Percentiles rank a stretch among this genome's conserved stretches.
Conservation (phyloP, 192 early-diverging fungal species). For the Gigaspora rosea region DNA sequence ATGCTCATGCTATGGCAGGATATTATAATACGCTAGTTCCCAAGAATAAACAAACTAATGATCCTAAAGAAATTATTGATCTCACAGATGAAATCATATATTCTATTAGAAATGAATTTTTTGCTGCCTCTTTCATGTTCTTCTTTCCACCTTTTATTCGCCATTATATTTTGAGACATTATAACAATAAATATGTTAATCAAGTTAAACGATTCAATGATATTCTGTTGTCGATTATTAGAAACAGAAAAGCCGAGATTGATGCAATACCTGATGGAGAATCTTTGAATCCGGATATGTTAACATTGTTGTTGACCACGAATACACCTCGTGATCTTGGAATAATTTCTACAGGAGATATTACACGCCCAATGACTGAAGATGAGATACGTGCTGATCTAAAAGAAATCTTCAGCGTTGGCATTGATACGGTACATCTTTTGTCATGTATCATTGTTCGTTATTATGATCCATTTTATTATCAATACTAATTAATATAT, state of each 20-base stretch:
- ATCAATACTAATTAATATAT: background rate
- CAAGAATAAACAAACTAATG: too few species aligned
- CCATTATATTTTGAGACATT: too few species aligned
- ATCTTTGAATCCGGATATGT: background rate
- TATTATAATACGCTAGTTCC: too few species aligned
- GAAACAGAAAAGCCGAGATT: conserved; percentile 3
- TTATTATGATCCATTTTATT: background rate
- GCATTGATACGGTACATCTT: conserved; percentile 21
- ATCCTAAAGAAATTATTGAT: too few species aligned
- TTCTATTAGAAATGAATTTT: too few species aligned
- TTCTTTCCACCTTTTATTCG: too few species aligned
- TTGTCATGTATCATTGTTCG: background rate
- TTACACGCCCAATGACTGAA: conserved; percentile 9
- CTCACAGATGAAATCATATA: too few species aligned
- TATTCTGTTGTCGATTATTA: background rate
- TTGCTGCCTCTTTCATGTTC: too few species aligned
- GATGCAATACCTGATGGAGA: background rate
- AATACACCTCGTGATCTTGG: conserved; percentile 20
- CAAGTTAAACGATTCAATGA: too few species aligned
- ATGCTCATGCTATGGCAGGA: too few species aligned
- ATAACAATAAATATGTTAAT: too few species aligned
- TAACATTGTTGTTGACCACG: conserved; percentile 8
- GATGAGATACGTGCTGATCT: conserved; percentile 13
- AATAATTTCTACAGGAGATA: background rate
- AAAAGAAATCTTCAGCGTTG: background rate